phyloP scores from a whole-genome alignment of 1,139 yeast species.

The Suhomyces chickasaworum region DNA sequence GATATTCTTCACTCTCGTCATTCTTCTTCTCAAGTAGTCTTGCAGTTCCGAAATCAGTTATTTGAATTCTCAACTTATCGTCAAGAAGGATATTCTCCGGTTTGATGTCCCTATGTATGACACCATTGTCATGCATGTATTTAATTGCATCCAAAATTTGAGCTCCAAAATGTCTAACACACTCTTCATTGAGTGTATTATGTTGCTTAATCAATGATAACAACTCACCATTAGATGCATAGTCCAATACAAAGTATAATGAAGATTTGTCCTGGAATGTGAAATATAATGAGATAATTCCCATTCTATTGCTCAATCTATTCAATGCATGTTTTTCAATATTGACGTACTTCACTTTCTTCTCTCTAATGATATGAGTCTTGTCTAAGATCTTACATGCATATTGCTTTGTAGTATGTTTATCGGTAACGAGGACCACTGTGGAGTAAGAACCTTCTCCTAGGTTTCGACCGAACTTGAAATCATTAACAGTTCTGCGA shows the following conservation, averaged over 20 bases:
- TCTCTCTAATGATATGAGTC: conserved; percentile 91
- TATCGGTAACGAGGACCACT: conserved; percentile 83
- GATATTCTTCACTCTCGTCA: conserved; percentile 42
- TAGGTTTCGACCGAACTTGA: conserved; percentile 78
- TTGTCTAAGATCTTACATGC: conserved; percentile 93
- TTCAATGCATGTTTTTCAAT: conserved; percentile 93
- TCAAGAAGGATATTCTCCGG: conserved; percentile 75
- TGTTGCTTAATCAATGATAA: conserved; percentile 74
- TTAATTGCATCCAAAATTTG: conserved; percentile 65
- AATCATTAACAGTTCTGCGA: conserved; percentile 76
- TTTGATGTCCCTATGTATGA: conserved; percentile 77
- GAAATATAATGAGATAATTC: conserved; percentile 83
- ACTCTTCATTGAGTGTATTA: conserved; percentile 76
- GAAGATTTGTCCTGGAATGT: conserved; percentile 92
- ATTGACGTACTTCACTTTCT: conserved; percentile 92
- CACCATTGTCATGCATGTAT: conserved; percentile 74
- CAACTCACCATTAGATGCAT: conserved; percentile 91
- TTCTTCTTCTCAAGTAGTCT: conserved; percentile 53
- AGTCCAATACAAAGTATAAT: conserved; percentile 88
- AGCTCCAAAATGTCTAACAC: conserved; percentile 70
- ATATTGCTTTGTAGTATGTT: conserved; percentile 68
- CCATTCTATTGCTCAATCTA: conserved; percentile 67
- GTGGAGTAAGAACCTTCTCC: conserved; percentile 98
- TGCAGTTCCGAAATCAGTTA: conserved; percentile 84
- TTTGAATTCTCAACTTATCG: conserved; percentile 64